A percentile compares a stretch with the other conserved stretches of the same genome.
Conservation (phyloP, 257 asterid species). For the Jacaranda mimosifolia region DNA sequence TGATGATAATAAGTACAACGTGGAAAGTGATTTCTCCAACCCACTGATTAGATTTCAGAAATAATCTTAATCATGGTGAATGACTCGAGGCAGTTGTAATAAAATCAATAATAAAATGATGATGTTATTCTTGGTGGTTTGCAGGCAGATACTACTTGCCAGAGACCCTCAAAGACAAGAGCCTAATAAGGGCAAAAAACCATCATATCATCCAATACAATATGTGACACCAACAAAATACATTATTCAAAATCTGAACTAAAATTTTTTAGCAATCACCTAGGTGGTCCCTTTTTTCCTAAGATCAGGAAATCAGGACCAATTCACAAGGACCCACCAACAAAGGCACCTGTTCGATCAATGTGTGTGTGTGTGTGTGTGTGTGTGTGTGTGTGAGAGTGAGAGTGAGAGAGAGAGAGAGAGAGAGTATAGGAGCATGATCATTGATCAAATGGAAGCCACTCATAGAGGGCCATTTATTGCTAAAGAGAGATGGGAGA, state of each 20-base stretch:
- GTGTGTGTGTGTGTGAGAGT: too few species aligned
- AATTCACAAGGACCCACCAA: constrained; percentile 34
- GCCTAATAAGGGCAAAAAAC: constrained; percentile 45
- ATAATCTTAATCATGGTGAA: constrained; percentile 31
- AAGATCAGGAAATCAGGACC: constrained; percentile 35
- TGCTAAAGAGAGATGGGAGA: not conserved
- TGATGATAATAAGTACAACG: constrained; percentile 32
- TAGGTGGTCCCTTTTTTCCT: constrained; percentile 34
- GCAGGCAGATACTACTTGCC: not conserved
- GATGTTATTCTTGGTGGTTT: constrained; percentile 7
- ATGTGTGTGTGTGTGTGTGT: not conserved
- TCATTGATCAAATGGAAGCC: constrained; percentile 29
- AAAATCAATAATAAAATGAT: constrained; percentile 44
- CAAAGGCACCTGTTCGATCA: constrained; percentile 23
- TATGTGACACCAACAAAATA: constrained; percentile 34
- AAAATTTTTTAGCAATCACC: constrained; percentile 23
- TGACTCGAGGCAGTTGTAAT: constrained; percentile 31
- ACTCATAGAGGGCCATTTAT: constrained; percentile 25
- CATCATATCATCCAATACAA: constrained; percentile 37
- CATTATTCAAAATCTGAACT: constrained; percentile 27
- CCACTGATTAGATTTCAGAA: constrained; percentile 34
- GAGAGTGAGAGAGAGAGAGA: too few species aligned
- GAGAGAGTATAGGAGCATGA: too few species aligned
- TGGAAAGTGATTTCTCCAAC: constrained; percentile 34
- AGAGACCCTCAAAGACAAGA: not conserved